A percentile compares a stretch with the other conserved stretches of the same genome.
These are phyloP conservation scores for Aureobasidium sp. DNA, from an alignment of 2,329 filamentous ascomycete genomes.

Conservation along the genomic window DNA sequence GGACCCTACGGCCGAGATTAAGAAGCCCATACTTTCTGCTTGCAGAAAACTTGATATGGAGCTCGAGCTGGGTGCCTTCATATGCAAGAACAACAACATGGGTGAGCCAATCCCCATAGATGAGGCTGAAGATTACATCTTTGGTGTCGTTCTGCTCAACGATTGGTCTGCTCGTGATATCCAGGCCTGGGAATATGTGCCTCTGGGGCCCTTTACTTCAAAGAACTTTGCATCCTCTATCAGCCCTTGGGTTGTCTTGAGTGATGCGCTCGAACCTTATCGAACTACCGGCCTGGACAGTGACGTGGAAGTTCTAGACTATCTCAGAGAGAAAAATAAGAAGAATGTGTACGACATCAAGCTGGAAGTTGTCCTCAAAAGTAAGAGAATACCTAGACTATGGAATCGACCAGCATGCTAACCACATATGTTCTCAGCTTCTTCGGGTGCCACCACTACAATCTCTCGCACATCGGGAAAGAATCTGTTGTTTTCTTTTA, in stretches of 20 bases:
- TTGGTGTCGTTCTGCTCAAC: conserved; percentile 75
- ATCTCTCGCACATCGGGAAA: conserved; percentile 54
- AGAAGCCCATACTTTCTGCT: conserved; percentile 55
- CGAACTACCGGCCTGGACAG: conserved; percentile 47
- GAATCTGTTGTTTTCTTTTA: conserved; percentile 72
- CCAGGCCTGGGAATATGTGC: conserved; percentile 77
- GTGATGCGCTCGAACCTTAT: conserved; percentile 67
- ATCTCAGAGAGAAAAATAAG: conserved; percentile 53
- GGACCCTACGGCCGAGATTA: conserved; percentile 53
- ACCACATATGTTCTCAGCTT: conserved; percentile 22
- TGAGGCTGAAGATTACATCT: conserved; percentile 62
- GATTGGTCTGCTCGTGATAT: conserved; percentile 82
- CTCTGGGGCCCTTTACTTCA: conserved; percentile 70
- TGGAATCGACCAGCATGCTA: background rate
- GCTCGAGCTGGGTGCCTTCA: conserved; percentile 69
- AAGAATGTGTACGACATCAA: conserved; percentile 61
- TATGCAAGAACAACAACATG: conserved; percentile 56
- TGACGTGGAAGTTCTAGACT: conserved; percentile 49
- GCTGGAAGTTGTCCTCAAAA: conserved; percentile 56
- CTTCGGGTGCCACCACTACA: conserved; percentile 45
- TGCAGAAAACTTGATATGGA: conserved; percentile 67
- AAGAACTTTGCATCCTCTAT: conserved; percentile 79
- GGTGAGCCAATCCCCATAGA: conserved; percentile 56
- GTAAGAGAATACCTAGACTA: conserved; percentile 21
- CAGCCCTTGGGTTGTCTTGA: conserved; percentile 69